Percentiles rank a stretch among this genome's conserved stretches.
These are phyloP conservation scores for Betula pendula DNA, from an alignment of 306 rosid genomes.

Conservation along the genomic window DNA sequence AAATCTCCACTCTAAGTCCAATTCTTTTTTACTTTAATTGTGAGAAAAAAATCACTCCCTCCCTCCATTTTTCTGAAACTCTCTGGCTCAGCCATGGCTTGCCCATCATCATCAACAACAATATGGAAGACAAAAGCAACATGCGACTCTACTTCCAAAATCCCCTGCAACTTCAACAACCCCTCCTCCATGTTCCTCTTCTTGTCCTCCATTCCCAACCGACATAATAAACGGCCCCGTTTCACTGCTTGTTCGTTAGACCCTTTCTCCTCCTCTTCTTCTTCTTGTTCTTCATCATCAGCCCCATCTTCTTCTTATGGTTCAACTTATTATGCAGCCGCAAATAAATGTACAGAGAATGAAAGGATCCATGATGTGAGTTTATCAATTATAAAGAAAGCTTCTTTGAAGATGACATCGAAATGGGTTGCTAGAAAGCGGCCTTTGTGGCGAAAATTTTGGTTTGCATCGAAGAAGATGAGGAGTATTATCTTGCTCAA, in stretches of 20 bases:
- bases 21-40: background rate
- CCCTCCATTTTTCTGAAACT: background rate
- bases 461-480: conserved; percentile 56
- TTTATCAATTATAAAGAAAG: conserved; percentile 5
- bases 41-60: background rate
- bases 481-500: conserved; percentile 70
- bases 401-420: conserved; percentile 10
- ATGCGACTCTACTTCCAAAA: conserved; percentile 11
- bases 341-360: conserved; percentile 11
- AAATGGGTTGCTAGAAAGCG: conserved; percentile 20
- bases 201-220: conserved; percentile 15
- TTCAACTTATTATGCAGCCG: conserved; percentile 19
- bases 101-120: conserved; percentile 18
- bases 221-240: background rate
- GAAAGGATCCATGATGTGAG: conserved; percentile 10
- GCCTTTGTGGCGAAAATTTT: conserved; percentile 50
- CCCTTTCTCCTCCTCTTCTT: conserved; percentile 4
- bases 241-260: conserved; percentile 18
- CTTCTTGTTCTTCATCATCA: background rate
- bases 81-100: conserved; percentile 39
- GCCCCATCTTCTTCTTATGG: background rate
- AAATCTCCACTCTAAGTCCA: background rate
- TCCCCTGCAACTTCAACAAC: conserved; percentile 8
- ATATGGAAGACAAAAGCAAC: conserved; percentile 11
- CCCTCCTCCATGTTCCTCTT: conserved; percentile 14